These are phyloP conservation scores for Gamsiella multidivaricata DNA, from an alignment of 192 early-diverging fungal genomes.

Conservation along the genomic window DNA sequence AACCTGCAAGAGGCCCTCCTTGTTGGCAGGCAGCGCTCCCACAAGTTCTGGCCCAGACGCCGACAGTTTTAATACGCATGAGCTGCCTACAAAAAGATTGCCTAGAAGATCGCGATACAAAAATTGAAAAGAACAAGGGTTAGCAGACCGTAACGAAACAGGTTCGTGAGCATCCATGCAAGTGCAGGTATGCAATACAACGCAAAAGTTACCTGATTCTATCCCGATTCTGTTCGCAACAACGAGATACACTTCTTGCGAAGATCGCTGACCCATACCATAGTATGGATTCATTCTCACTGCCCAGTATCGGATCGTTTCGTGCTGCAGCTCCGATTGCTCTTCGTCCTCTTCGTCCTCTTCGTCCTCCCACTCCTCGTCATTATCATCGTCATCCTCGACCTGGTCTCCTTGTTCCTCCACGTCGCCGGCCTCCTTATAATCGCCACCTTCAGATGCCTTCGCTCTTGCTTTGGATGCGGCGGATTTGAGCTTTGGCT, in stretches of 20 bases:
- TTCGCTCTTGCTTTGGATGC: neutral
- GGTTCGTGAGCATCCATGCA: no score
- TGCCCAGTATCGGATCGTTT: slow-evolving; percentile 43
- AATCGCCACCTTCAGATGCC: neutral
- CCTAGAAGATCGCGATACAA: slow-evolving; percentile 6
- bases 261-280: neutral
- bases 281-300: slow-evolving; percentile 37
- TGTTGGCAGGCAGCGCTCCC: slow-evolving; percentile 17
- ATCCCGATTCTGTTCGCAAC: slow-evolving; percentile 34
- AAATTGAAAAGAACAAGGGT: neutral
- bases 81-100: slow-evolving; percentile 39
- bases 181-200: no score
- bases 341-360: slow-evolving; percentile 6
- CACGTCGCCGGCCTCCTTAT: neutral
- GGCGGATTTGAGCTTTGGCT: slow-evolving; percentile 8
- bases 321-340: slow-evolving; percentile 1
- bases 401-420: slow-evolving; percentile 27
- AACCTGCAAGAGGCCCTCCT: slow-evolving; percentile 23
- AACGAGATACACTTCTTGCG: slow-evolving; percentile 8
- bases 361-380: slow-evolving; percentile 30
- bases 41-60: slow-evolving; percentile 22
- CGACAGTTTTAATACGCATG: slow-evolving; percentile 26
- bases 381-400: slow-evolving; percentile 1
- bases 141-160: no score
- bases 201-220: slow-evolving; percentile 18